Conservation (phyloP, 805 yeast genomes). For the Candida coquimbonensis region DNA sequence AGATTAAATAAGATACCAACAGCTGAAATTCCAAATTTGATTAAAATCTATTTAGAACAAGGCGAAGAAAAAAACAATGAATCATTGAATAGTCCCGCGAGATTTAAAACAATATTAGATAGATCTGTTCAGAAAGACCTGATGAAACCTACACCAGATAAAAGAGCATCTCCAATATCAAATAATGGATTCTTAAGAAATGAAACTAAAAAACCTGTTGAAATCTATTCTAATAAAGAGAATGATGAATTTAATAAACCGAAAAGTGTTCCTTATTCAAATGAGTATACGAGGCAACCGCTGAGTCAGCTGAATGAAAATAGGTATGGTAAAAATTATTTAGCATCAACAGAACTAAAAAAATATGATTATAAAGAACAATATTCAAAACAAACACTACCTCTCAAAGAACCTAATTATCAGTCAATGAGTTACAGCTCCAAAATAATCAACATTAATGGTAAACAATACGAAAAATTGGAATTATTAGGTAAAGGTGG, state of each 20-base stretch:
- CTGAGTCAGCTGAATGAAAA: conserved; percentile 13
- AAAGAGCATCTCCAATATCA: conserved; percentile 4
- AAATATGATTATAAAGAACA: conserved; percentile 10
- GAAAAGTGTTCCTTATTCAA: not conserved
- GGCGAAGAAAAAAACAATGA: conserved; percentile 25
- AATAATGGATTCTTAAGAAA: conserved; percentile 8
- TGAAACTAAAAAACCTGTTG: conserved; percentile 4
- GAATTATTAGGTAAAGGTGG: conserved; percentile 90
- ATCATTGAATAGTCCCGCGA: conserved; percentile 19
- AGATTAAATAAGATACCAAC: conserved; percentile 30
- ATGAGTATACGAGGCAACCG: conserved; percentile 12
- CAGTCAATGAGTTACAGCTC: conserved; percentile 12
- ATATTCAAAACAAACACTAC: conserved; percentile 15
- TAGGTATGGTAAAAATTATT: not conserved
- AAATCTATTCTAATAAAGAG: conserved; percentile 13
- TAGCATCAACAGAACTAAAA: not conserved
- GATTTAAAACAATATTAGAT: conserved; percentile 17
- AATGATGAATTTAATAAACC: conserved; percentile 1
- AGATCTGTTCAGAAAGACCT: conserved; percentile 21
- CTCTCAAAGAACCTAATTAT: conserved; percentile 20
- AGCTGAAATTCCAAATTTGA: conserved; percentile 29
- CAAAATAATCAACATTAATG: conserved; percentile 41
- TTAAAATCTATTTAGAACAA: conserved; percentile 31
- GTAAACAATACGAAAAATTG: conserved; percentile 58
- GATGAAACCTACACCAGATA: conserved; percentile 12